Conservation (phyloP, 371 early-diverging fungal genomes). For the Choanephora cucurbitarum region DNA sequence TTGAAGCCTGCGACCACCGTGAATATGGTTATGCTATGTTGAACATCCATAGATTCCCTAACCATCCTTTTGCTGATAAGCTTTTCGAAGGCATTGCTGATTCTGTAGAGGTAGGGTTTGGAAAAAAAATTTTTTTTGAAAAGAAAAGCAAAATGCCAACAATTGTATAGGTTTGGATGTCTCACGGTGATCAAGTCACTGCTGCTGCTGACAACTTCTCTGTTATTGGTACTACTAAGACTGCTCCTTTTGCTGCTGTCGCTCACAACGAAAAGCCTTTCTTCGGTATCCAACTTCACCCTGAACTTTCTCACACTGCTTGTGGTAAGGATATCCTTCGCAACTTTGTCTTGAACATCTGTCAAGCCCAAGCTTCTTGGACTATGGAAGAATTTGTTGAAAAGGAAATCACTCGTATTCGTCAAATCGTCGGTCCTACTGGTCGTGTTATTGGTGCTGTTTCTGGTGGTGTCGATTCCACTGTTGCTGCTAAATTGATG, state of each 20-base stretch:
- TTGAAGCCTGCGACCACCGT: constrained; percentile 85
- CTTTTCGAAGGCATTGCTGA: constrained; percentile 80
- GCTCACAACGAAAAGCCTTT: constrained; percentile 75
- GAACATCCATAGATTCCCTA: constrained; percentile 59
- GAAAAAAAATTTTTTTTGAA: too few relatives aligned
- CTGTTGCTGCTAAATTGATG: constrained; percentile 97
- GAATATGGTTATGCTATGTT: constrained; percentile 95
- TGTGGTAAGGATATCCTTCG: constrained; percentile 80
- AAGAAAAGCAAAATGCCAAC: too few relatives aligned
- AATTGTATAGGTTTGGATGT: constrained; percentile 90
- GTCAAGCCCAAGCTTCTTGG: constrained; percentile 86
- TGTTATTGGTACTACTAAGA: constrained; percentile 83
- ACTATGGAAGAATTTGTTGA: constrained; percentile 96
- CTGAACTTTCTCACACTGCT: constrained; percentile 96
- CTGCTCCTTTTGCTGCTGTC: constrained; percentile 90
- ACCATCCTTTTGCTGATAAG: constrained; percentile 62
- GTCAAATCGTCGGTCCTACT: constrained; percentile 85
- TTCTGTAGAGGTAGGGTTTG: constrained; percentile 48
- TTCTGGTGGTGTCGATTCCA: constrained; percentile 95
- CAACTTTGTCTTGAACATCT: constrained; percentile 92
- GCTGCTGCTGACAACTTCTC: constrained; percentile 81
- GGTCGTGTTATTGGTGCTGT: constrained; percentile 97
- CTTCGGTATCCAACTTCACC: constrained; percentile 98
- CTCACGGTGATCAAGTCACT: constrained; percentile 94
- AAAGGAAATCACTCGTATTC: constrained; percentile 94